Evolutionary conservation across 495 filamentous ascomycete genomes (phyloP).

Genomic region (Pyrenula aspistea): DNA sequence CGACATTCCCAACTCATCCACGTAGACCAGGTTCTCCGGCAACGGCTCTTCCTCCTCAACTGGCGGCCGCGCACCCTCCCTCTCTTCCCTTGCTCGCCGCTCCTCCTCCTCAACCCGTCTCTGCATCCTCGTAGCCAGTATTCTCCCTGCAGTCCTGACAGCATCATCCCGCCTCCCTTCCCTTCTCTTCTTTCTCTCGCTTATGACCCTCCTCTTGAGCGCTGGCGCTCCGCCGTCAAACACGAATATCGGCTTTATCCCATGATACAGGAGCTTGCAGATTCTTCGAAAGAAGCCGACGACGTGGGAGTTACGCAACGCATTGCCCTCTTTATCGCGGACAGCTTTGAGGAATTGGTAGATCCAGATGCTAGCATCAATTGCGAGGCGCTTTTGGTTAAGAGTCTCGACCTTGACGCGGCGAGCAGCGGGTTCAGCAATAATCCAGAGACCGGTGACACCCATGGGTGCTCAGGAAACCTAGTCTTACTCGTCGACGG

Average conservation of each 20-base stretch:
- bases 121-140: slow-evolving; percentile 89
- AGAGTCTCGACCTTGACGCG: slow-evolving; percentile 87
- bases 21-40: slow-evolving; percentile 72
- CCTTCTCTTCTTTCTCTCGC: slow-evolving; percentile 59
- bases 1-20: slow-evolving; percentile 75
- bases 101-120: slow-evolving; percentile 74
- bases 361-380: slow-evolving; percentile 98
- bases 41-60: slow-evolving; percentile 46
- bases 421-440: slow-evolving; percentile 77
- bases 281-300: slow-evolving; percentile 97
- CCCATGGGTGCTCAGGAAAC: slow-evolving; percentile 56
- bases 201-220: slow-evolving; percentile 84
- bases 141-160: slow-evolving; percentile 71
- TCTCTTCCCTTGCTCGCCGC: slow-evolving; percentile 43
- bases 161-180: slow-evolving; percentile 93
- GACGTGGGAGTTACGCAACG: slow-evolving; percentile 84
- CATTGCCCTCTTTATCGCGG: slow-evolving; percentile 95
- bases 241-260: slow-evolving; percentile 95
- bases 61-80: slow-evolving; percentile 7
- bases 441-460: slow-evolving; percentile 93
- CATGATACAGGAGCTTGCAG: slow-evolving; percentile 91
- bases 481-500: too few species aligned
- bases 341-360: slow-evolving; percentile 99
- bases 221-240: slow-evolving; percentile 92
- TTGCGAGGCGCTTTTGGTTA: slow-evolving; percentile 85